Evolutionary conservation across 2,329 filamentous ascomycete species (phyloP), one percentile per base, ranked within the genome.

Genomic region (Microdochium trichocladiopsis): DNA sequence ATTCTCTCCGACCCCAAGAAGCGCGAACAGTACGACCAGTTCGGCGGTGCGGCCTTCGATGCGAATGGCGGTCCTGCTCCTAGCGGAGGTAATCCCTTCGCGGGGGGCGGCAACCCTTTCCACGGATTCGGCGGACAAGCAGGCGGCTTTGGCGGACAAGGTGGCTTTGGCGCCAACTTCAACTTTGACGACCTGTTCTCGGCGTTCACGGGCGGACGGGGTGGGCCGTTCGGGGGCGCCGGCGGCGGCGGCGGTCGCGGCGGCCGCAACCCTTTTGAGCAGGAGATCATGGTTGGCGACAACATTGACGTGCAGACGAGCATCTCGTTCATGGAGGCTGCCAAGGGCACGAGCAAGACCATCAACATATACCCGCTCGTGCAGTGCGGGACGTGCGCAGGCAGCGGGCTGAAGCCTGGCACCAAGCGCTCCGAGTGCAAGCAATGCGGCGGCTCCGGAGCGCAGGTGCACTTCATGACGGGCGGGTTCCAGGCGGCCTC

Each of bases 171-270:
- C 14, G 81, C 81, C 2, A 89, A 92, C 57, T 92, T 97, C 76
- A 95, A 95, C 66, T 96, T 99, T 58, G 94, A 97, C 57, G 94
- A 99, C 69, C 75, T 99, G 11, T 97, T 99, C 67, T 88, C 86
- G 50, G 90, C 90, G 8, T 96, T 96, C 64, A 79, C 84, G 2
- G 87, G 72, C 28, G 66, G 78, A 23, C 70, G 76, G 57, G 70
- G 73, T 43, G 67, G 71, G 6, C 69, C 80, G 4, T 83, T 86
- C 58, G 80, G 83, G 33, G 78, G 82, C 23, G 10, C 11, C n/a
- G 9, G 71, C 50, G 72, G 58, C 47, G 78, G 60, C 59, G 78
- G 67, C 53, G 67, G 71, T 23, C 63, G 77, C 37, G 74, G 77
- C 24, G 72, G 76, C n/a, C 77, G 80, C 36, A 84, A 79, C 51